These are phyloP conservation scores for Cordyceps sp. DNA, from an alignment of 2,329 filamentous ascomycete species.

Conservation along the genomic window DNA sequence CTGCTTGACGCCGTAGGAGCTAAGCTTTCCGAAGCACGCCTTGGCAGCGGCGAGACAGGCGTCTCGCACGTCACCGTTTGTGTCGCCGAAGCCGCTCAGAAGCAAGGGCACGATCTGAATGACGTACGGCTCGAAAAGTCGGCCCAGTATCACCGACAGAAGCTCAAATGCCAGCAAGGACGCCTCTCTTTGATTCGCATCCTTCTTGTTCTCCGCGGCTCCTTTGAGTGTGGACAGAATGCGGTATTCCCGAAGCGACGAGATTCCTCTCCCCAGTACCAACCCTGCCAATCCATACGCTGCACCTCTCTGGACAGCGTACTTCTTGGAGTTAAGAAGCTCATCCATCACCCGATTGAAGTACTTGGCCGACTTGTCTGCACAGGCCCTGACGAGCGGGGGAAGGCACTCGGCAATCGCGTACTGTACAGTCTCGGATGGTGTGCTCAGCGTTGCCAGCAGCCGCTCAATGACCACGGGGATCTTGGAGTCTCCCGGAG, in stretches of 20 bases:
- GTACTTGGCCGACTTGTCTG: constrained; percentile 63
- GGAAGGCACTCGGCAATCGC: constrained; percentile 90
- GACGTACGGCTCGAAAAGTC: constrained; percentile 88
- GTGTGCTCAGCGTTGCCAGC: constrained; percentile 75
- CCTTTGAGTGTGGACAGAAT: constrained; percentile 68
- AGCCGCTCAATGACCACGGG: constrained; percentile 77
- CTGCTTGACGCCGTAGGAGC: constrained; percentile 89
- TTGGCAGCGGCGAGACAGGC: constrained; percentile 87
- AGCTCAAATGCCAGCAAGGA: constrained; percentile 84
- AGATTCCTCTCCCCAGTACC: constrained; percentile 73
- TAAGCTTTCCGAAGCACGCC: constrained; percentile 81
- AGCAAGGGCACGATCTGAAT: constrained; percentile 90
- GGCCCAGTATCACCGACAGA: constrained; percentile 68
- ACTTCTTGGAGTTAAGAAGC: constrained; percentile 75
- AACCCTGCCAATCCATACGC: constrained; percentile 90
- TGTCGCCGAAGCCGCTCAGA: constrained; percentile 76
- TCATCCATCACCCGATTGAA: constrained; percentile 66
- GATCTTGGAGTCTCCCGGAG: constrained; percentile 70
- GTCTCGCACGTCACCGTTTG: constrained; percentile 76
- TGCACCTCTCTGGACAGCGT: constrained; percentile 80
- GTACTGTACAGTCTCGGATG: constrained; percentile 92
- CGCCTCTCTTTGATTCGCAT: constrained; percentile 73
- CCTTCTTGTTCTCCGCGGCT: constrained; percentile 91
- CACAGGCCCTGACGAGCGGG: constrained; percentile 69
- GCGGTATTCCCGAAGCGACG: constrained; percentile 65